Evolutionary conservation across 2,329 filamentous ascomycete genomes (phyloP), one percentile per base, ranked within the genome.

Genomic region (Colletotrichum somersetense): DNA sequence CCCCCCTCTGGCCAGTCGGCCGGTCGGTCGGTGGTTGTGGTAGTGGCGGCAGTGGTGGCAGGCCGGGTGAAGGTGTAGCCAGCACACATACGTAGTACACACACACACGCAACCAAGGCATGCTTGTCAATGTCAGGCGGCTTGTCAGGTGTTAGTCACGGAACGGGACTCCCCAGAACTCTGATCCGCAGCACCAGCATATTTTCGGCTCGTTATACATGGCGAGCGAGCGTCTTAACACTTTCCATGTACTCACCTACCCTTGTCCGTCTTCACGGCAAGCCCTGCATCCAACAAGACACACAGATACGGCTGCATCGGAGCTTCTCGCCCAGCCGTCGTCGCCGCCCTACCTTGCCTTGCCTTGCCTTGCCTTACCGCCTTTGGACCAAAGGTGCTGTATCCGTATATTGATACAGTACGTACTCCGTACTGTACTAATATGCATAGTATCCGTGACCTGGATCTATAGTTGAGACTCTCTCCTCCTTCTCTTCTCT

Each of bases 111-210:
- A 66, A 56, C 50, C 40, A 62, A 67, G 57, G 64, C 50, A 52
- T 52, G 50, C 68, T 62, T 62, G 64, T 63, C 58, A 67, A n/a
- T 46, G 44, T 46, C 44, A 46, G 44, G 16, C 42, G 50, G 42
- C 68, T 62, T 62, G 64, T 67, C 52, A 67, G 68, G 63, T 71
- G 64, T 67, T 67, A 57, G 57, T 38, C 42, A 63, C 48, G 35
- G 48, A 40, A 62, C 33, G 38, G 42, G 18, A 44, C 18, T 30
- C 42, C 18, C 42, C 40, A 42, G 42, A 42, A 64, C 42, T 52
- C 57, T 50, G 59, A 46, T 62, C 42, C 44, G 64, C 57, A 52
- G 65, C 52, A 46, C 58, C 68, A 68, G 65, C 42, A 46, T 62
- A 64, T 58, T 71, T 67, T 63, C 64, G 68, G 57, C 42, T 57